Evolutionary conservation across 2,329 filamentous ascomycete species (phyloP).

Genomic region (Arthroderma sp.): DNA sequence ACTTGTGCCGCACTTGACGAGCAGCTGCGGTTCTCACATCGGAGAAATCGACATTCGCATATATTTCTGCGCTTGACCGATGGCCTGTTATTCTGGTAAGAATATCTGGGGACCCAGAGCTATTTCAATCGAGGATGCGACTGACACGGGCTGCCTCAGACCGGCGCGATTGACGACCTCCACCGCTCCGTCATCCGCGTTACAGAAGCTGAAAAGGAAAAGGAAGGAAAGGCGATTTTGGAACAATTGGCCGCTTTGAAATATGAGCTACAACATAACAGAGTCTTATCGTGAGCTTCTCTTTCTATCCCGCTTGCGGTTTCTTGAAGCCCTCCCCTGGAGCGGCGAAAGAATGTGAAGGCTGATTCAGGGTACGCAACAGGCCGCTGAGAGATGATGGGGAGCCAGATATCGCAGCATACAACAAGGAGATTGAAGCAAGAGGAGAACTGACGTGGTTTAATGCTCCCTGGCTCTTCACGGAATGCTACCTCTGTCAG

Average conservation of each 20-base stretch:
- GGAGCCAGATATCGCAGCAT: slow-evolving; percentile 57
- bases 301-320: not conserved
- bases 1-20: not conserved
- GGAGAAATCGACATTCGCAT: slow-evolving; percentile 78
- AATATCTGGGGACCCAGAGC: no score
- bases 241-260: slow-evolving; percentile 70
- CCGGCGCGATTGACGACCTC: slow-evolving; percentile 86
- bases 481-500: slow-evolving; percentile 78
- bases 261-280: slow-evolving; percentile 88
- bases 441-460: slow-evolving; percentile 69
- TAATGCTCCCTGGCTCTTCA: slow-evolving; percentile 72
- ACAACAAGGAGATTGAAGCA: slow-evolving; percentile 73
- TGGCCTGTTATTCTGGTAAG: slow-evolving; percentile 88
- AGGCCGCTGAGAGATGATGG: slow-evolving; percentile 69
- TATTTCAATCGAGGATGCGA: no score
- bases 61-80: slow-evolving; percentile 66
- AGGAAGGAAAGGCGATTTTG: slow-evolving; percentile 78
- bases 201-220: slow-evolving; percentile 45
- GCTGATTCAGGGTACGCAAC: slow-evolving; percentile 1
- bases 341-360: not conserved
- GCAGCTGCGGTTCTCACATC: slow-evolving; percentile 63
- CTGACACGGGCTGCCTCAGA: slow-evolving; percentile 40
- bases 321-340: not conserved
- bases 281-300: slow-evolving; percentile 53
- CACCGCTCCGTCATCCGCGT: slow-evolving; percentile 45